phyloP scores from a whole-genome alignment of 2,329 filamentous ascomycete genomes.

The Nemania diffusa region DNA sequence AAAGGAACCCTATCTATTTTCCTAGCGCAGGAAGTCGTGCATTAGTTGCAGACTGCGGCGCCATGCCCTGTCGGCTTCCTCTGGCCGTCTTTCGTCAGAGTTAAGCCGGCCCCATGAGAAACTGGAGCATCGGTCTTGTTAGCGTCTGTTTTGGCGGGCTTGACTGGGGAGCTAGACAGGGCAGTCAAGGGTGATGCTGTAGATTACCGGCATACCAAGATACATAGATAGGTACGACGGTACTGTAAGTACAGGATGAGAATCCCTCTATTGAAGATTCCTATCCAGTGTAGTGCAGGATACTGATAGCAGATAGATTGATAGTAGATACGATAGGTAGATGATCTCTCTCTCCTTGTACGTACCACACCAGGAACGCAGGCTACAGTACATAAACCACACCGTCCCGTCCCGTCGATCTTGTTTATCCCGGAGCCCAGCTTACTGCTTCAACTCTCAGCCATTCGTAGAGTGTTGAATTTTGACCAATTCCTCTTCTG shows the following conservation, averaged over 20 bases:
- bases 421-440: constrained; percentile 1
- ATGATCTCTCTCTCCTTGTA: neutral
- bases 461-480: neutral
- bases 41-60: constrained; percentile 11
- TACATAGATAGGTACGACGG: neutral
- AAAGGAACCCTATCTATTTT: neutral
- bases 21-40: constrained; percentile 8
- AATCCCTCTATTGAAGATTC: neutral
- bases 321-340: neutral
- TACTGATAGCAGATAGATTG: neutral
- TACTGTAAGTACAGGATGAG: neutral
- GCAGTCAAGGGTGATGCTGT: neutral
- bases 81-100: constrained; percentile 16
- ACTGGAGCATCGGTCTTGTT: constrained; percentile 5
- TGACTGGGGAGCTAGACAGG: neutral
- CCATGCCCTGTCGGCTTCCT: constrained; percentile 5
- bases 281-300: neutral
- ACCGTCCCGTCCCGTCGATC: constrained; percentile 3
- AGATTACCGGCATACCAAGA: neutral
- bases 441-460: neutral
- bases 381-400: constrained; percentile 23
- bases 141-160: neutral
- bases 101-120: constrained; percentile 5
- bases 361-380: neutral
- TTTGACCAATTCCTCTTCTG: neutral